Percentiles rank a stretch among this genome's conserved stretches.
Evolutionary conservation across 2,329 filamentous ascomycete genomes (phyloP).

Genomic region (Nigrospora oryzae): DNA sequence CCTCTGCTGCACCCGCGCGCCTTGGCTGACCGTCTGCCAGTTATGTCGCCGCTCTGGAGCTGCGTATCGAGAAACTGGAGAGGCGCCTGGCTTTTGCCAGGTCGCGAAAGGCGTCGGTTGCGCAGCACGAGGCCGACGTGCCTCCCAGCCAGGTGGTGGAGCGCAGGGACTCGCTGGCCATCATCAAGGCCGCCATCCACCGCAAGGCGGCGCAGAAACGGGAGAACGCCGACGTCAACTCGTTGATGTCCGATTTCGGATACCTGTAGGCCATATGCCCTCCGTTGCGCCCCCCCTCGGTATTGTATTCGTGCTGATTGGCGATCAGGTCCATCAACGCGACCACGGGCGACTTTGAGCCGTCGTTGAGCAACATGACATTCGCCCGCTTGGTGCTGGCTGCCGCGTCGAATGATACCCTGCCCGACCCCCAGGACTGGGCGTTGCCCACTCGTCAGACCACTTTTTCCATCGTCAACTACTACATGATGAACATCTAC

Average conservation of each 20-base stretch:
- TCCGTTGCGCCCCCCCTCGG: conserved; percentile 4
- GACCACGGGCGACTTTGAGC: conserved; percentile 87
- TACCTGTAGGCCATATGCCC: conserved; percentile 56
- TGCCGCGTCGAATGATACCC: conserved; percentile 65
- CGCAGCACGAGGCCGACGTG: conserved; percentile 52
- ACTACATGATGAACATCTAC: conserved; percentile 79
- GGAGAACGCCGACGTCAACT: conserved; percentile 83
- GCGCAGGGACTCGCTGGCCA: conserved; percentile 55
- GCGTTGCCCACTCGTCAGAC: conserved; percentile 64
- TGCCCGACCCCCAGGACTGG: conserved; percentile 54
- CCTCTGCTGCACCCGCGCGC: conserved; percentile 3
- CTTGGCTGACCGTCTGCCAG: conserved; percentile 24
- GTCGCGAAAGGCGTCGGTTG: conserved; percentile 62
- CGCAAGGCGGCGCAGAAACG: conserved; percentile 55
- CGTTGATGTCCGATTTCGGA: conserved; percentile 88
- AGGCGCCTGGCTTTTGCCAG: conserved; percentile 63
- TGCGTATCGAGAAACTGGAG: conserved; percentile 81
- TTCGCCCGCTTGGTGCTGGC: conserved; percentile 83
- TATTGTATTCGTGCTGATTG: not conserved
- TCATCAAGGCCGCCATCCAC: conserved; percentile 54
- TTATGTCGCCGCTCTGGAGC: conserved; percentile 93
- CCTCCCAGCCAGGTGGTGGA: conserved; percentile 35
- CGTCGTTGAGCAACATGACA: conserved; percentile 80
- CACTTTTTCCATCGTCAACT: conserved; percentile 63
- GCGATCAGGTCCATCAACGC: conserved; percentile 74